Conservation (phyloP, 2,329 filamentous ascomycete genomes). For the Apiospora marii region DNA sequence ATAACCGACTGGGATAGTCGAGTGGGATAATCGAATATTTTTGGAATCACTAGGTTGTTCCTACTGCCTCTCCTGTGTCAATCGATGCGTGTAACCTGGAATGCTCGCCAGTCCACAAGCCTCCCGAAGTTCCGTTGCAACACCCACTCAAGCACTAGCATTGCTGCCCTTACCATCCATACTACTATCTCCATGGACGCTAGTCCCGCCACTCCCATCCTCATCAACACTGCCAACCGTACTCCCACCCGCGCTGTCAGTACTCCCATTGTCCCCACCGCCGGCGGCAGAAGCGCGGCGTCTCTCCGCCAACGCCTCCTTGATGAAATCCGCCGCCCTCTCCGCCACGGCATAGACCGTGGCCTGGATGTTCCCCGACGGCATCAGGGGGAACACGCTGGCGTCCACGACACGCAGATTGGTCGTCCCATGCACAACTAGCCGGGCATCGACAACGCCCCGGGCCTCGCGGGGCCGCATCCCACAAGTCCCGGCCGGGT, state of each 20-base stretch:
- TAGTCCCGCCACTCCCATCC: neutral
- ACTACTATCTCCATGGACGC: neutral
- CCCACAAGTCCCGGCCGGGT: slow-evolving; percentile 56
- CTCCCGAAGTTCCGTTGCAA: neutral
- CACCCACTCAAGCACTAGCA: neutral
- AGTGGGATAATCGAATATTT: too few species aligned
- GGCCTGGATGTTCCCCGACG: slow-evolving; percentile 30
- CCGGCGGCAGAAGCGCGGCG: neutral
- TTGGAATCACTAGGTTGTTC: too few species aligned
- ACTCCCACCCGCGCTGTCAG: neutral
- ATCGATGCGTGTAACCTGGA: too few species aligned
- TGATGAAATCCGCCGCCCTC: slow-evolving; percentile 32
- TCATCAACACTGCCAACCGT: neutral
- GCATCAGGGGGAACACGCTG: slow-evolving; percentile 32
- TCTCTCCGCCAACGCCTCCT: neutral
- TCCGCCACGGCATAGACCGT: slow-evolving; percentile 34
- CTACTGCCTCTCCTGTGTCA: too few species aligned
- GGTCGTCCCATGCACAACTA: slow-evolving; percentile 30
- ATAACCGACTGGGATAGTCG: too few species aligned
- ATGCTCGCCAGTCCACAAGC: neutral
- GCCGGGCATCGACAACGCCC: slow-evolving; percentile 30
- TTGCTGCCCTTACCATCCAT: neutral
- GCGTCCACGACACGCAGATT: slow-evolving; percentile 33
- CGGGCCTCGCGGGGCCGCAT: slow-evolving; percentile 30
- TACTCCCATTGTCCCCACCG: neutral